Base-by-base conservation (phyloP, 2,329 filamentous ascomycete genomes). In the Chaetomium sp. region DNA sequence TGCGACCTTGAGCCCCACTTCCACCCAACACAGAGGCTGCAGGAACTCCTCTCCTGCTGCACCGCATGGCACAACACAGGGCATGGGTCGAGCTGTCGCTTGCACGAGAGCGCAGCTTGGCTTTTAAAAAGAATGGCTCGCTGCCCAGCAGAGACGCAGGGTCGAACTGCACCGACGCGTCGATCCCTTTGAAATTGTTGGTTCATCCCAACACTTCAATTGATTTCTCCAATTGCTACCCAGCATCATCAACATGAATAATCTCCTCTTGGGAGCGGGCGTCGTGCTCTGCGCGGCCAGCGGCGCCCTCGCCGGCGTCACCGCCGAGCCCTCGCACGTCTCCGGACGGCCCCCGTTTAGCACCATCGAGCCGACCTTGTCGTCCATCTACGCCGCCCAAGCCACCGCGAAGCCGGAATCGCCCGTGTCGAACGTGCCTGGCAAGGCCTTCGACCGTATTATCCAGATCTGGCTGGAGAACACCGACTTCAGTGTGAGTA, bases 381-480 rank as follows among this genome's bases (percentile, higher is more conserved):
- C 48, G 36, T 38, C 36, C 36, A 38, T 38, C 36, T 38, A 38
- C 4, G 76, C 76, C 14, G 81, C 81, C 33, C 76, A 76, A 51
- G 83, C 83, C 6, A 86, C 80, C 1, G 83, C 82, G 9, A 75
- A 77, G 66, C 84, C 84, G 1, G 71, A 72, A 58, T 82, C 80
- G 58, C 82, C 84, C 1, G 82, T 78, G 36, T 84, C 78, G 67
- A 68, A 82, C 64, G 82, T 91, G 51, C 78, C 82, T 66, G 89
- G 89, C 59, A 82, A 85, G 66, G 82, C 78, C 0, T 91, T 91
- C 67, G 80, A 90, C 67, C 82, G 88, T 12, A 80, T 88, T 59
- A 82, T 83, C 54, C 80, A 84, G 55, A 83, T 91, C 69, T 91
- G 86, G 84, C 77, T 90, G 48, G 88, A 91, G 74, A 91, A 91